phyloP scores from a whole-genome alignment of 768 basidiomycete genomes.

The Rhizopogon salebrosus region DNA sequence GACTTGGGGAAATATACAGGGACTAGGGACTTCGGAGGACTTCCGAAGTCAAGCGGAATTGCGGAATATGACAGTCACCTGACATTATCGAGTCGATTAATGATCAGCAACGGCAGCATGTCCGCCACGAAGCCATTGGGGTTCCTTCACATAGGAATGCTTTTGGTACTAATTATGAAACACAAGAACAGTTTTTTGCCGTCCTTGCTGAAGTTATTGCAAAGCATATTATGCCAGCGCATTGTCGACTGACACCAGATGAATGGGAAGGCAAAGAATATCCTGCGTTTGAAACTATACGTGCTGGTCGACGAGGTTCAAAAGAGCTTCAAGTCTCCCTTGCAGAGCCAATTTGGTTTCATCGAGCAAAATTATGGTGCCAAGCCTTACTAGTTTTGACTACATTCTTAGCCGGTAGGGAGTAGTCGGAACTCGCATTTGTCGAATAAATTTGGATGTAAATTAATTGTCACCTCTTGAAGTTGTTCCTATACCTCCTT shows the following conservation, averaged over 20 bases:
- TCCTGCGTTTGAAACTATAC: slow-evolving; percentile 7
- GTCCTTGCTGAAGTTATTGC: background rate
- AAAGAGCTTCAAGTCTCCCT: slow-evolving; percentile 6
- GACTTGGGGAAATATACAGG: too few species aligned
- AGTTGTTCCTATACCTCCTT: background rate
- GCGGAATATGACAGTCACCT: too few species aligned
- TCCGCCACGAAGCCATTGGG: background rate
- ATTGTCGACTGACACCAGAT: slow-evolving; percentile 8
- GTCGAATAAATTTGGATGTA: background rate
- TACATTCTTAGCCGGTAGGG: background rate
- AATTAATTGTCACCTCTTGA: background rate
- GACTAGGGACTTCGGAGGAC: too few species aligned
- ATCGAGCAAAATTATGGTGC: slow-evolving; percentile 9
- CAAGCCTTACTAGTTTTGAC: slow-evolving; percentile 4
- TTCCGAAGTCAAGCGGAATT: too few species aligned
- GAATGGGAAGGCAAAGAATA: slow-evolving; percentile 14
- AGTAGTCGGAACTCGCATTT: background rate
- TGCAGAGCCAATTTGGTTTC: slow-evolving; percentile 7
- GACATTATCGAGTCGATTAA: background rate
- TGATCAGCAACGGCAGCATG: slow-evolving; percentile 2
- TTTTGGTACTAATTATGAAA: slow-evolving; percentile 6
- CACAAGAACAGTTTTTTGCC: background rate
- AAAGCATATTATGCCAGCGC: background rate
- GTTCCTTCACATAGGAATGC: slow-evolving; percentile 5
- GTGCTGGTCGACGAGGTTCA: background rate